Base-by-base conservation (phyloP, 2,329 filamentous ascomycete genomes). In the Fusarium piperis region DNA sequence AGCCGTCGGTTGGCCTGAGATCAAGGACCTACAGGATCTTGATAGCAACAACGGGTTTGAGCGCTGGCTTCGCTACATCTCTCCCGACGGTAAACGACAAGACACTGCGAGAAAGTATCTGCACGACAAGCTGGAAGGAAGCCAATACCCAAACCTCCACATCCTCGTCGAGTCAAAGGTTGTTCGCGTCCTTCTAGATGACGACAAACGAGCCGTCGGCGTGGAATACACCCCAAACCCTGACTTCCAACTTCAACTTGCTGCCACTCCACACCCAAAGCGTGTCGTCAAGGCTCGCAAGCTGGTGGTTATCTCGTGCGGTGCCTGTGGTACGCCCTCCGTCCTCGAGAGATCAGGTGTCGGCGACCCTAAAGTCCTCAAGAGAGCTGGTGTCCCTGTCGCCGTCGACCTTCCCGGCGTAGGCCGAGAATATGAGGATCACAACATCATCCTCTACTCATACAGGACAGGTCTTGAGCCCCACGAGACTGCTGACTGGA, bases 271-370 rank as follows among this genome's bases (percentile, higher is more conserved):
- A 6, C 65, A 66, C 1, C 64, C 65, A 3, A 71, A 67, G 6
- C 52, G 70, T 30, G 70, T 44, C 0, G 57, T 81, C 32, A 76
- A 71, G 59, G 80, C 79, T 0, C 74, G 67, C 8, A 81, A 76
- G 44, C 68, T 78, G 0, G 79, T 81, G 0, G 70, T 81, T 0
- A 72, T 80, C 0, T 79, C 79, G 74, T 85, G 73, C 6, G 89
- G 89, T 12, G 84, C 87, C 0, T 81, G 85, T 7, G 85, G 86
- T 2, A 87, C 88, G 0, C 88, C 89, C 0, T 78, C 80, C 0
- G 83, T 92, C 2, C 84, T 92, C 0, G 89, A 92, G 76, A 81
- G 90, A 20, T 92, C 90, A 1, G 90, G 90, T 9, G 74, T 92
- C 2, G 89, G 89, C n/a, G 81, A 83, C 48, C 79, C 83, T 1